phyloP scores from a whole-genome alignment of 352 stramenopile species.

The Pythium dissotocum region DNA sequence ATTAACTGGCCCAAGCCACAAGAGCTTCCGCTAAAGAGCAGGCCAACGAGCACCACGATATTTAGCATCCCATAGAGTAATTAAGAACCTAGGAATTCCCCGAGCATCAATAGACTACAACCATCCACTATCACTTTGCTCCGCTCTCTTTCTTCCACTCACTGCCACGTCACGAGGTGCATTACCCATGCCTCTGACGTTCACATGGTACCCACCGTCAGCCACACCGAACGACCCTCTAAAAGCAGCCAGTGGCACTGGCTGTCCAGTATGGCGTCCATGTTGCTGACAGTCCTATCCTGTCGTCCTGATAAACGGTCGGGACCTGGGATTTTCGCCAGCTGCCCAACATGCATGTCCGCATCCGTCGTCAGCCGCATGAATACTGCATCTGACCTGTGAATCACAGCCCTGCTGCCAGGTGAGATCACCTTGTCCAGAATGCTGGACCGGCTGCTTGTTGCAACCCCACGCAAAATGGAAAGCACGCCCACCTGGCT shows the following conservation, averaged over 20 bases:
- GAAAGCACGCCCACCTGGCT: neutral
- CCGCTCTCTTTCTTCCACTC: neutral
- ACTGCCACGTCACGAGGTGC: neutral
- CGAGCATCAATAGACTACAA: neutral
- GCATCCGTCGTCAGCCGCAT: neutral
- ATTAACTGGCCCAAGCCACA: neutral
- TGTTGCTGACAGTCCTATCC: neutral
- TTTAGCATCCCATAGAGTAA: constrained; percentile 2
- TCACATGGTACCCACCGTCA: neutral
- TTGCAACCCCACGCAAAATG: neutral
- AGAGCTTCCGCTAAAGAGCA: neutral
- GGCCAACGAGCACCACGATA: neutral
- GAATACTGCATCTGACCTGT: neutral
- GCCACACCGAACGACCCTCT: neutral
- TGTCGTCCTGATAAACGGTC: neutral
- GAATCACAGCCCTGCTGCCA: too few relatives aligned
- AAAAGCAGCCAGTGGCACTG: neutral
- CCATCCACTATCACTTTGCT: neutral
- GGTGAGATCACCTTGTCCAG: neutral
- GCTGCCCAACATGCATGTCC: neutral
- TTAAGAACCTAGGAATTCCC: neutral
- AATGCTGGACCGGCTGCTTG: neutral
- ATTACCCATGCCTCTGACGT: neutral
- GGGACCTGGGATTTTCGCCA: neutral
- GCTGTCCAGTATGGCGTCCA: neutral